Percentiles rank a stretch among this genome's conserved stretches.
Evolutionary conservation across 176 grass and related monocot species (phyloP).

Genomic region (Zea mays): DNA sequence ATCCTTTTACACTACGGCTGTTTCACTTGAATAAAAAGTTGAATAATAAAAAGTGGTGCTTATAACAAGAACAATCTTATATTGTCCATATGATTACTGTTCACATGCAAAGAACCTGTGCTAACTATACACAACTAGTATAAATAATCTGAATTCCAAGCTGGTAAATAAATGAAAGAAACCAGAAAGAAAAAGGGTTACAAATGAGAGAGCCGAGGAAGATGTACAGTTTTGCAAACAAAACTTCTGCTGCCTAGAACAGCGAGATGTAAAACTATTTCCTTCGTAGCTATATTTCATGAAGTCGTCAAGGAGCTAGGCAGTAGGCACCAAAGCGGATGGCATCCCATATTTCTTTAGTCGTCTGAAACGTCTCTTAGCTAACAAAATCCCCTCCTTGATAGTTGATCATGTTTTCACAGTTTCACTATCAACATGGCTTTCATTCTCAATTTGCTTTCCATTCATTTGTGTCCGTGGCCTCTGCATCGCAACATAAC

Average conservation of each 20-base stretch:
- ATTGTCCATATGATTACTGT: neutral
- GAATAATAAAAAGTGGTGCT: neutral
- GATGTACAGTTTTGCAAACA: conserved; percentile 9
- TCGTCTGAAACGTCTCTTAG: neutral
- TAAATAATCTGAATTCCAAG: conserved; percentile 39
- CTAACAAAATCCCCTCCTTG: neutral
- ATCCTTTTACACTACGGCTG: too few relatives aligned
- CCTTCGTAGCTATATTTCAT: conserved; percentile 12
- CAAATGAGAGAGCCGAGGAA: neutral
- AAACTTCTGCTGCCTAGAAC: conserved; percentile 33
- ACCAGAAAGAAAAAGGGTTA: conserved; percentile 3
- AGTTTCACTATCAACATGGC: conserved; percentile 34
- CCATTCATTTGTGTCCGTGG: conserved; percentile 68
- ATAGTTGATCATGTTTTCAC: conserved; percentile 30
- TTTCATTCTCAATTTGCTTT: conserved; percentile 49
- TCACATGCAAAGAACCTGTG: conserved; percentile 22
- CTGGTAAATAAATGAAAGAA: neutral
- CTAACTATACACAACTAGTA: conserved; percentile 33
- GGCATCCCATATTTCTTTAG: neutral
- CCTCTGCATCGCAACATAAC: conserved; percentile 47
- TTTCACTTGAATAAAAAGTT: neutral
- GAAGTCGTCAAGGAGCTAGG: conserved; percentile 8
- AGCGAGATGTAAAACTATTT: conserved; percentile 15
- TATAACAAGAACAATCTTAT: neutral
- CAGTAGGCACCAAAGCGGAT: neutral